phyloP scores from a whole-genome alignment of 1,284 basidiomycete genomes.

The Ceraceosorus bombacis region DNA sequence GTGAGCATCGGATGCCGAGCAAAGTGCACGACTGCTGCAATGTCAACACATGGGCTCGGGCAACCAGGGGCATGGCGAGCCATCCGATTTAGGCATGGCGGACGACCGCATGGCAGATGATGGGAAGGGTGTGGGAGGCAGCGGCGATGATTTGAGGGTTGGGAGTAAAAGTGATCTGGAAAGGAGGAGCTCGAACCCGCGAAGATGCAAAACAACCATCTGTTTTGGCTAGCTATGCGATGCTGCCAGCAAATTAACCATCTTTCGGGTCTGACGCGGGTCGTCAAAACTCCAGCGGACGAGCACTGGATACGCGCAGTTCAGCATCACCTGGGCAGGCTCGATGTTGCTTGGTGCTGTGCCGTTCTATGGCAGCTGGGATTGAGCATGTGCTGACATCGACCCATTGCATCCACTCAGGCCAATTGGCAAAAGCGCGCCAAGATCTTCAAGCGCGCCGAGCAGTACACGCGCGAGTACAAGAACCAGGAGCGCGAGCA shows the following conservation, averaged over 20 bases:
- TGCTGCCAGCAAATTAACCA: slow-evolving; percentile 47
- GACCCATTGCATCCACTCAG: slow-evolving; percentile 51
- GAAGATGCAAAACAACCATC: slow-evolving; percentile 9
- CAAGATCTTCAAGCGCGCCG: slow-evolving; percentile 99
- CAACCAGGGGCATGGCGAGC: no score
- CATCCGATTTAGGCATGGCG: background rate
- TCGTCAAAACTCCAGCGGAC: no score
- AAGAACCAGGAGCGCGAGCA: slow-evolving; percentile 86
- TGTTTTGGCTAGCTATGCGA: slow-evolving; percentile 44
- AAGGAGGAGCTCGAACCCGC: background rate
- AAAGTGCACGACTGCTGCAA: slow-evolving; percentile 1
- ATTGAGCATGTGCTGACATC: no score
- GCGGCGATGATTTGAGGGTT: background rate
- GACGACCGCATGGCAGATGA: background rate
- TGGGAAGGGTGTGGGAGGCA: background rate
- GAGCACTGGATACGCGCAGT: no score
- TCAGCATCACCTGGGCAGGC: no score
- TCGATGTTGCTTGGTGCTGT: no score
- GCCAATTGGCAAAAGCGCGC: slow-evolving; percentile 82
- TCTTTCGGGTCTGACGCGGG: slow-evolving; percentile 47
- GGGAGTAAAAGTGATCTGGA: background rate
- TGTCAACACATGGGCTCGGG: background rate
- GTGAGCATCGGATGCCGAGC: slow-evolving; percentile 52
- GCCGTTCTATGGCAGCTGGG: no score
- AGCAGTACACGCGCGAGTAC: slow-evolving; percentile 98